Evolutionary conservation across 371 early-diverging fungal species (phyloP).

Genomic region (Actinomortierella ambigua): DNA sequence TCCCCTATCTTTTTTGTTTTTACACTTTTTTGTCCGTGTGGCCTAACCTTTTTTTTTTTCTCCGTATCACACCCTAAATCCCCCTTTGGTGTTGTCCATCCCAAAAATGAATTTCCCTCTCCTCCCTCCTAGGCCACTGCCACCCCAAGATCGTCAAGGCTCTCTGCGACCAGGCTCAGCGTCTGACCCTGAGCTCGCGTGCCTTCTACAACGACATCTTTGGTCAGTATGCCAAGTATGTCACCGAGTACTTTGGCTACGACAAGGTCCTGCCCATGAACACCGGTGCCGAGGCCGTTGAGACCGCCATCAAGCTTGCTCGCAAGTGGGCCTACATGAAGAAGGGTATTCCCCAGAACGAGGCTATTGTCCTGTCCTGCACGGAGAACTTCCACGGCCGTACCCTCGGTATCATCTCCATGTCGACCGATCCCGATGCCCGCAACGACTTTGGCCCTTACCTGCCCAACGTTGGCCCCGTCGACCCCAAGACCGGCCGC

Average conservation of each 20-base stretch:
- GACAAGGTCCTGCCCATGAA: constrained; percentile 98
- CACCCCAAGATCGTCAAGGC: constrained; percentile 96
- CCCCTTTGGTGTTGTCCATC: too few relatives aligned
- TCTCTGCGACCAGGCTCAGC: constrained; percentile 86
- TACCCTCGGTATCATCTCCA: constrained; percentile 93
- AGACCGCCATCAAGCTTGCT: constrained; percentile 98
- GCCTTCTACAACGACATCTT: constrained; percentile 97
- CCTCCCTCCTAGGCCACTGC: constrained; percentile 73
- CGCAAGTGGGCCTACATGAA: constrained; percentile 96
- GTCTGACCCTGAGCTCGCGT: constrained; percentile 87
- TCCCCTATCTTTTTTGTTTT: too few relatives aligned
- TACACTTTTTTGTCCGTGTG: not conserved
- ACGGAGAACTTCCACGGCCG: constrained; percentile 97
- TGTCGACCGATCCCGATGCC: constrained; percentile 93
- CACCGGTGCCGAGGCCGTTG: constrained; percentile 98
- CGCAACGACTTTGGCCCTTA: constrained; percentile 92
- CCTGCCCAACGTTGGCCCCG: constrained; percentile 86
- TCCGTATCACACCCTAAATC: too few relatives aligned
- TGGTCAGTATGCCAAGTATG: constrained; percentile 88
- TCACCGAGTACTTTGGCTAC: constrained; percentile 93
- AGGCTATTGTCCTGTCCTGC: constrained; percentile 87
- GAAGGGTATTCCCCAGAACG: constrained; percentile 85
- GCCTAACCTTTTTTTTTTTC: not conserved
- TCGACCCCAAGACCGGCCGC: constrained; percentile 70
- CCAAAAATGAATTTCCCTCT: not conserved